phyloP scores from a whole-genome alignment of 768 basidiomycete genomes.

The Leccinum variicolor region DNA sequence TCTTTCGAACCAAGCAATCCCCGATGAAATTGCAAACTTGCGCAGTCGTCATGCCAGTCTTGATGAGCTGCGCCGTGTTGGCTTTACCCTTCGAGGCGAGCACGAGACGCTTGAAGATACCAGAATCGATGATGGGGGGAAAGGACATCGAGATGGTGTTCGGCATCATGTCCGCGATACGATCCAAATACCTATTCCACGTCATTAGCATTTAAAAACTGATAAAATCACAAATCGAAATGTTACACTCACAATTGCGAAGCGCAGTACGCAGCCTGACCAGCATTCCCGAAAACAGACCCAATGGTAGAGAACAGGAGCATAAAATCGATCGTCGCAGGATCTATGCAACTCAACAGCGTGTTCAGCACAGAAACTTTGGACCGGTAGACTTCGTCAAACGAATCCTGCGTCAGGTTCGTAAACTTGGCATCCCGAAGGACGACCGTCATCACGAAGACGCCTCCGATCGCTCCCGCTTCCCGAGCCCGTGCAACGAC shows the following conservation, averaged over 20 bases:
- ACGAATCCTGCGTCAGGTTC: conserved; percentile 32
- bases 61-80: conserved; percentile 27
- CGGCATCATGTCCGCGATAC: conserved; percentile 27
- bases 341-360: conserved; percentile 14
- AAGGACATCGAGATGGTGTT: conserved; percentile 34
- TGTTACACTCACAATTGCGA: conserved; percentile 6
- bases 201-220: neutral
- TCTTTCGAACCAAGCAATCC: conserved; percentile 27
- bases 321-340: conserved; percentile 27
- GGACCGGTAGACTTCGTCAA: conserved; percentile 24
- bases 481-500: conserved; percentile 22
- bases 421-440: conserved; percentile 33
- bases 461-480: conserved; percentile 28
- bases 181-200: conserved; percentile 28
- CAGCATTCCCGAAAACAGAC: conserved; percentile 31
- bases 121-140: conserved; percentile 34
- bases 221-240: too few species aligned
- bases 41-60: conserved; percentile 31
- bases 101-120: conserved; percentile 33
- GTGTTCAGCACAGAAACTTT: conserved; percentile 21
- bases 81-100: conserved; percentile 25
- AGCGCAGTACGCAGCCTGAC: conserved; percentile 23
- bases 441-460: conserved; percentile 34
- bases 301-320: conserved; percentile 34
- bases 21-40: conserved; percentile 33